A percentile compares a stretch with the other conserved stretches of the same genome.
These are phyloP conservation scores for Rehmannia glutinosa DNA, from an alignment of 257 asterid species.

Conservation along the genomic window DNA sequence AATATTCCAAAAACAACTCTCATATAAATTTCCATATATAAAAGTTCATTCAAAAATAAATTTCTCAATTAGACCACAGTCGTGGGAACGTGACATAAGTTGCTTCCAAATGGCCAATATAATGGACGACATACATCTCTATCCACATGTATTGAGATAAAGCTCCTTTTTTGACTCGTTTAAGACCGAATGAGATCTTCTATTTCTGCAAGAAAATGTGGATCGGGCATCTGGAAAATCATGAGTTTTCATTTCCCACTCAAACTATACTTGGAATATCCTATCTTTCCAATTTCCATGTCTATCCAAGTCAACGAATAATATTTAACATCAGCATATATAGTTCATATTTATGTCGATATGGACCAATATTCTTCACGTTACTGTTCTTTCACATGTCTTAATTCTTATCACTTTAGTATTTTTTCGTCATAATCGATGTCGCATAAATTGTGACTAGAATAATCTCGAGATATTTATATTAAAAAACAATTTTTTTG, in stretches of 20 bases:
- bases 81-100: neutral
- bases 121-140: neutral
- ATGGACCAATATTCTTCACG: constrained; percentile 1
- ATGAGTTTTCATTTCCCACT: constrained; percentile 18
- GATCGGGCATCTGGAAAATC: neutral
- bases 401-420: neutral
- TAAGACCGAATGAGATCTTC: too few species aligned
- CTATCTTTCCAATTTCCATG: constrained; percentile 11
- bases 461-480: too few species aligned
- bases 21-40: too few species aligned
- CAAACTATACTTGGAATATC: constrained; percentile 1
- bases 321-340: neutral
- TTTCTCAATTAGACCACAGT: too few species aligned
- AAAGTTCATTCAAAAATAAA: too few species aligned
- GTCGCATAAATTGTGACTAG: neutral
- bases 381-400: neutral
- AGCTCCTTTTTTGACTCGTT: constrained; percentile 10
- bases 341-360: neutral
- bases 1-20: too few species aligned
- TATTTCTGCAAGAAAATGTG: neutral
- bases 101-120: neutral
- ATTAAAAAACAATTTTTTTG: too few species aligned
- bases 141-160: neutral
- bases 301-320: constrained; percentile 10
- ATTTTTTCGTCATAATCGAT: neutral